phyloP scores from a whole-genome alignment of 2,329 filamentous ascomycete species.

The Aspergillus neoniger region DNA sequence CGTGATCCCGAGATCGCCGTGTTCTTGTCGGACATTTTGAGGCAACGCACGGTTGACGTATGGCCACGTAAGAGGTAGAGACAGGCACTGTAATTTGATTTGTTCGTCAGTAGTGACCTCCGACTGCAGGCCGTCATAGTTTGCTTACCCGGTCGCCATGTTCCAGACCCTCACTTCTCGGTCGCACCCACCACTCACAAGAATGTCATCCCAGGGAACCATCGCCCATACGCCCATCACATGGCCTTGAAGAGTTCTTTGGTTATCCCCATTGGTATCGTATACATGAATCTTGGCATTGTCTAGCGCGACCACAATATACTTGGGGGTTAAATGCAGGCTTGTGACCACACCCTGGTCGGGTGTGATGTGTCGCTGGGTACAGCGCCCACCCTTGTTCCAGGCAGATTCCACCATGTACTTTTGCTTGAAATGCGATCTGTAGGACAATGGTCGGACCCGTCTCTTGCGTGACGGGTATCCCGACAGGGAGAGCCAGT shows the following conservation, averaged over 20 bases:
- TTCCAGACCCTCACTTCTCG: conserved; percentile 97
- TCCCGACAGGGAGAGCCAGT: conserved; percentile 35
- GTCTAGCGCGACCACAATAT: conserved; percentile 95
- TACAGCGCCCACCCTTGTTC: conserved; percentile 85
- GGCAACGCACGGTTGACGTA: conserved; percentile 91
- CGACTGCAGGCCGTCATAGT: conserved; percentile 2
- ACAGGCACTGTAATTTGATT: conserved; percentile 57
- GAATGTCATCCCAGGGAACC: conserved; percentile 93
- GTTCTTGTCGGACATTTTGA: conserved; percentile 94
- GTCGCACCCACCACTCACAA: conserved; percentile 96
- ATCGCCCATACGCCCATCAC: conserved; percentile 99
- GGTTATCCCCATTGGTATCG: conserved; percentile 82
- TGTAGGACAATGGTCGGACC: conserved; percentile 77
- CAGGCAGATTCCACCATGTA: conserved; percentile 97
- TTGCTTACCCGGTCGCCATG: conserved; percentile 76
- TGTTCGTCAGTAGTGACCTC: conserved; percentile 14
- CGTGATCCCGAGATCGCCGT: conserved; percentile 95
- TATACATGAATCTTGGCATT: conserved; percentile 99
- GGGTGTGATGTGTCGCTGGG: conserved; percentile 85
- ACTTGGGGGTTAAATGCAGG: conserved; percentile 88
- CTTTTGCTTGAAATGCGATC: conserved; percentile 95
- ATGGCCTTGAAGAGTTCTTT: conserved; percentile 89
- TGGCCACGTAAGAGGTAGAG: conserved; percentile 87
- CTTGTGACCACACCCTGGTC: conserved; percentile 97
- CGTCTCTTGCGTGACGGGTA: conserved; percentile 47